Evolutionary conservation across 1,284 basidiomycete species (phyloP).

Genomic region (Golubevia sp.): DNA sequence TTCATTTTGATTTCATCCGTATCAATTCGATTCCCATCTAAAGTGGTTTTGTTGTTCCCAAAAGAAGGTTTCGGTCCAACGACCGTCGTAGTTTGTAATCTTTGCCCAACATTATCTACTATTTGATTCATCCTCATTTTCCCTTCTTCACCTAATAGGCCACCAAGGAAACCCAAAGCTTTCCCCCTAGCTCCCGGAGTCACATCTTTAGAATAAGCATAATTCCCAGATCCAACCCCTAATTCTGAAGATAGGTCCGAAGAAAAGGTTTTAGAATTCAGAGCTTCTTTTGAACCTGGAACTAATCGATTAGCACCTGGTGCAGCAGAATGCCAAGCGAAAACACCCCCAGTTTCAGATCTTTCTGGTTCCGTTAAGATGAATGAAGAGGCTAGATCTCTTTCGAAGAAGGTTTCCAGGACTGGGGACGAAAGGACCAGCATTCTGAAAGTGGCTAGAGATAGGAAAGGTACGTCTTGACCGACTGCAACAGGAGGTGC

Average conservation of each 20-base stretch:
- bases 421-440: constrained; percentile 52
- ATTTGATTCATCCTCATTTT: constrained; percentile 55
- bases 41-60: constrained; percentile 8
- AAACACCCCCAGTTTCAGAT: constrained; percentile 47
- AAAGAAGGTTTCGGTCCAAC: constrained; percentile 53
- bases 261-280: background rate
- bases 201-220: constrained; percentile 42
- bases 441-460: constrained; percentile 48
- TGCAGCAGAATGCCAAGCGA: constrained; percentile 53
- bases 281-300: constrained; percentile 16
- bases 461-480: constrained; percentile 51
- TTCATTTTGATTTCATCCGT: background rate
- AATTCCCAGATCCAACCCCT: background rate
- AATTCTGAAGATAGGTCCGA: background rate
- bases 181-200: constrained; percentile 49
- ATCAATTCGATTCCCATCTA: background rate
- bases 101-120: constrained; percentile 51
- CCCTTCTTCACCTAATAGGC: constrained; percentile 53
- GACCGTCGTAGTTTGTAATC: constrained; percentile 52
- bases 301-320: constrained; percentile 30
- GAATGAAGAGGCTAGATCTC: constrained; percentile 49
- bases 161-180: constrained; percentile 55
- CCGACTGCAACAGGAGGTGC: constrained; percentile 9
- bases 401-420: constrained; percentile 53
- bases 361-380: constrained; percentile 42